Base-by-base conservation (phyloP, 2,329 filamentous ascomycete genomes). In the Fusarium sp. region DNA sequence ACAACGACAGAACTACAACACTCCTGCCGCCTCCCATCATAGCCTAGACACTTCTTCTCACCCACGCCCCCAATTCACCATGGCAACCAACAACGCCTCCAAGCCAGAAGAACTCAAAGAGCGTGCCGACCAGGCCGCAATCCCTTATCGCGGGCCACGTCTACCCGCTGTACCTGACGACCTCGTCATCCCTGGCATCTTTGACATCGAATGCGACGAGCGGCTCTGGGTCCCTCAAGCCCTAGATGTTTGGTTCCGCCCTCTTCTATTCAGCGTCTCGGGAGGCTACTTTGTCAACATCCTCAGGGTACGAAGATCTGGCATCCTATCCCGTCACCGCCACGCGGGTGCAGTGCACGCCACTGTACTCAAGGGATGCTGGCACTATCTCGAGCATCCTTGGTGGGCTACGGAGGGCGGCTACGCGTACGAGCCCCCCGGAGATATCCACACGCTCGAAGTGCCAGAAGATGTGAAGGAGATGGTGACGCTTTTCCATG, bases 401-500 rank as follows among this genome's bases (percentile, higher is more conserved):
- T 82, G 81, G 81, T 83, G 80, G 82, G 82, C 81, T 0, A 77
- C 73, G 1, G 79, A 82, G 59, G 81, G 81, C 6, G 77, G 82
- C 4, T 80, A 82, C 67, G 79, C 80, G 0, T 83, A 78, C 59
- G 81, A 82, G 74, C 81, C 81, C 1, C 80, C 77, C 1, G 81
- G 81, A 2, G 80, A 83, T 52, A 83, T 82, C 31, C 81, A 83
- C 56, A 83, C 81, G 5, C 24, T 50, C 18, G 45, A 50, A 2
- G 45, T 50, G 5, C 45, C 45, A 0, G 45, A 50, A 3, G 45
- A 50, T 29, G 45, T 50, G 16, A 50, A 50, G 24, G 45, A 50
- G 5, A 50, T 50, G 24, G 24, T 50, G 16, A 50, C 45, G 1
- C 6, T 50, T 3, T 50, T 50, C 7, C 45, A 50, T 13, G 24